Base-by-base conservation (phyloP, 208 protist species). In the Wallacemonas sp. region DNA sequence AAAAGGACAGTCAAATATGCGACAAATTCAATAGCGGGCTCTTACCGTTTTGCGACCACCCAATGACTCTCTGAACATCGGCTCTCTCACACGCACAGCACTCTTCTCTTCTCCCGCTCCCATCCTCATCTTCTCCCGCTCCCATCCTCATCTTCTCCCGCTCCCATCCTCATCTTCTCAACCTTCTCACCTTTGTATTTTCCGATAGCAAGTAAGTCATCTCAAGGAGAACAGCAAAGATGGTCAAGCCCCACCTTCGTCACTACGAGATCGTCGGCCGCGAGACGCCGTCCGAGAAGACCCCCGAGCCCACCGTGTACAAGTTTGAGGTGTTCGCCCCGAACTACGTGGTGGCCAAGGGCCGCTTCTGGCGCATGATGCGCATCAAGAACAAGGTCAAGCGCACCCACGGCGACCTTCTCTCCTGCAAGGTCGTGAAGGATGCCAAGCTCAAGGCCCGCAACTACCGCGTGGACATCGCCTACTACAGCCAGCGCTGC, bases 321-420 rank as follows among this genome's bases (percentile, higher is more conserved):
- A 97, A 98, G 79, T 99, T 99, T 87, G 95, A 94, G 74, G 90
- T 99, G 55, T 99, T 99, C 76, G 98, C 98, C 32, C 83, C 89
- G 29, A 99, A 99, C 90, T 90, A 90, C 66, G 97, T 99, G 30
- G 90, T 99, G 36, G 99, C 99, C 49, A 98, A 98, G 84, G 96
- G 83, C 76, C 90, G 98, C 75, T 99, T 99, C 98, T 99, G 99
- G 99, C 98, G 99, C 80, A 99, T 99, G 92, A 93, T 99, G 78
- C 83, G 85, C 48, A 86, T 97, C 68, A 93, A 99, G 74, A 90
- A 98, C 61, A 99, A 99, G 85, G 78, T 99, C 68, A 99, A 99
- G 98, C 91, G 95, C 70, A 92, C 96, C 41, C 93, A 98, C 78
- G 99, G 99, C 73, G 95, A 99, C 81, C 88, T 97, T 49, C 80